Evolutionary conservation across 1,284 basidiomycete species (phyloP).

Genomic region (Anthracocystis walkeri): DNA sequence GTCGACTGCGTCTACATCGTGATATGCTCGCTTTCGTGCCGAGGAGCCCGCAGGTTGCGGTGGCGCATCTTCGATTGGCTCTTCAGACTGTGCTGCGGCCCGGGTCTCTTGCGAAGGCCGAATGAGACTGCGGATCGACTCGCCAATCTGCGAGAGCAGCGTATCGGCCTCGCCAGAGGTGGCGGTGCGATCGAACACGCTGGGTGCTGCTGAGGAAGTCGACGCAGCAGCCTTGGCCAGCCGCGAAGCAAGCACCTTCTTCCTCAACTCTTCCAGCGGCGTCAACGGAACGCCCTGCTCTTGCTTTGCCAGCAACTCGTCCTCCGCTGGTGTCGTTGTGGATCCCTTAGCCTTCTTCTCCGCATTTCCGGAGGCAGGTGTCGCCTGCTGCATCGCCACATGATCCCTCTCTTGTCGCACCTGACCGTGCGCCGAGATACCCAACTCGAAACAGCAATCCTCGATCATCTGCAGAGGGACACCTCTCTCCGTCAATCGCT

Average conservation of each 20-base stretch:
- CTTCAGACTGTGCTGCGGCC: neutral
- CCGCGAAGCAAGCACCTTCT: conserved; percentile 37
- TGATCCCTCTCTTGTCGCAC: neutral
- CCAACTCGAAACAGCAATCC: conserved; percentile 30
- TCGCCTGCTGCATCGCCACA: neutral
- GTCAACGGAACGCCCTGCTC: conserved; percentile 24
- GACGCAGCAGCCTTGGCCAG: conserved; percentile 18
- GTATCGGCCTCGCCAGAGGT: conserved; percentile 36
- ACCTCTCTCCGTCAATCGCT: conserved; percentile 22
- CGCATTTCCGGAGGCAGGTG: neutral
- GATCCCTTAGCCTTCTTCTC: neutral
- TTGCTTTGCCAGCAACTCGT: conserved; percentile 26
- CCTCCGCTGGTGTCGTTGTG: conserved; percentile 35
- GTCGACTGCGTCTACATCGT: conserved; percentile 39
- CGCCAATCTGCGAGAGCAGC: conserved; percentile 33
- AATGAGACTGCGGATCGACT: conserved; percentile 24
- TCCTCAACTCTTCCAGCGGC: conserved; percentile 36
- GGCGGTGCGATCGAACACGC: conserved; percentile 25
- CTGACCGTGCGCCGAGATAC: conserved; percentile 9
- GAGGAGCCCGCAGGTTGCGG: conserved; percentile 3
- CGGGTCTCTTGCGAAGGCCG: conserved; percentile 8
- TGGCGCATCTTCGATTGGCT: neutral
- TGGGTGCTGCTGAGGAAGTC: conserved; percentile 4
- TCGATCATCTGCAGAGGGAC: conserved; percentile 25
- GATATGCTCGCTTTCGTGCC: conserved; percentile 37